Evolutionary conservation across 2,329 filamentous ascomycete species (phyloP).

Genomic region (Sporothrix pallida): DNA sequence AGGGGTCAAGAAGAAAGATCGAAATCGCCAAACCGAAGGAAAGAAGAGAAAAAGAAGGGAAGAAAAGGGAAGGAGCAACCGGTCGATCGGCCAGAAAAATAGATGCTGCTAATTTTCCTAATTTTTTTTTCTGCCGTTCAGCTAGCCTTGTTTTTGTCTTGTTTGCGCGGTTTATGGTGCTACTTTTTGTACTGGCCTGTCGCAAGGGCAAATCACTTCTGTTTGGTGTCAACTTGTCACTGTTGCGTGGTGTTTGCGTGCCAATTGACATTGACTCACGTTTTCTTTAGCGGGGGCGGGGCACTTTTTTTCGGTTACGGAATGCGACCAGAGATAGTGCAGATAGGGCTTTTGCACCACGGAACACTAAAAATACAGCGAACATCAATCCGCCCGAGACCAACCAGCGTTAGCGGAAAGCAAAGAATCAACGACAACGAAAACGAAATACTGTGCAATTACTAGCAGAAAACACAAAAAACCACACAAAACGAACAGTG

Average conservation of each 20-base stretch:
- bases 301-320: slow-evolving; percentile 3
- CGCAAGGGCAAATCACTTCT: background rate
- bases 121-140: background rate
- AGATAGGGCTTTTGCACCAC: background rate
- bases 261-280: slow-evolving; percentile 10
- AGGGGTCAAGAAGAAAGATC: slow-evolving; percentile 31
- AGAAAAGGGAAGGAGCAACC: slow-evolving; percentile 9
- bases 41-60: slow-evolving; percentile 18
- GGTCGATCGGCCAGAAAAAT: background rate
- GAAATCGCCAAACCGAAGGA: slow-evolving; percentile 31
- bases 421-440: background rate
- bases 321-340: background rate
- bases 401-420: slow-evolving; percentile 4
- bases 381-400: background rate
- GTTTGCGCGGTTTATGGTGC: background rate
- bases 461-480: background rate
- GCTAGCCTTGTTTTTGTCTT: background rate
- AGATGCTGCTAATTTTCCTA: slow-evolving; percentile 18
- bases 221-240: background rate
- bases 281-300: slow-evolving; percentile 14
- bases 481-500: background rate
- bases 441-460: background rate
- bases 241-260: background rate
- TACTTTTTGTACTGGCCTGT: slow-evolving; percentile 2
- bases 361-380: background rate